These are phyloP conservation scores for Starmerella potacharoeniae DNA, from an alignment of 805 yeast species.

Conservation along the genomic window DNA sequence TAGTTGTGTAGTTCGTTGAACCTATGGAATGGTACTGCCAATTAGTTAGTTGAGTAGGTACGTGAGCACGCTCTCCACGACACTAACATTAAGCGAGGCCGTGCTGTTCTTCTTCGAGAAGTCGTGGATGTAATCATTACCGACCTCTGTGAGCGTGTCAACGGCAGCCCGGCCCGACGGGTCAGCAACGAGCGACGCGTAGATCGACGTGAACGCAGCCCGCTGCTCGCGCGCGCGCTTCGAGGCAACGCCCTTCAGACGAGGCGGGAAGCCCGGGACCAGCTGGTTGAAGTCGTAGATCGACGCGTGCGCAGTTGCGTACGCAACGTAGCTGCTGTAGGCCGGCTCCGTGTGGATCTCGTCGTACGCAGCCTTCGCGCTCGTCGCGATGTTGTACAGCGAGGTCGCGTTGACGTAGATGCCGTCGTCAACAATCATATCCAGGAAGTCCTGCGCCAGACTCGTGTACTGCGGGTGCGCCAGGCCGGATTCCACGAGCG, in stretches of 20 bases:
- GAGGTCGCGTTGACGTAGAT: constrained; percentile 8
- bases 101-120: background rate
- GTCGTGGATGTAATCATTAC: constrained; percentile 5
- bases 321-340: constrained; percentile 10
- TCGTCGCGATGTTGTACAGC: constrained; percentile 9
- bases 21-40: too few relatives aligned
- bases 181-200: constrained; percentile 7
- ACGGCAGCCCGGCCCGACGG: constrained; percentile 12
- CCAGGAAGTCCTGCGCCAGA: constrained; percentile 5
- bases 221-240: background rate
- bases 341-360: constrained; percentile 5
- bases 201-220: background rate
- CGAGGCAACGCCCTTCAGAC: background rate
- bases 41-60: background rate
- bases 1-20: too few relatives aligned
- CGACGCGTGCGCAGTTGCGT: constrained; percentile 10
- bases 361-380: constrained; percentile 9
- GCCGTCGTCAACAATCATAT: constrained; percentile 4
- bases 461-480: constrained; percentile 13
- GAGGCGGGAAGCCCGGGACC: background rate
- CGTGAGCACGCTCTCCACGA: constrained; percentile 6
- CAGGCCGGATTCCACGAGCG: constrained; percentile 10
- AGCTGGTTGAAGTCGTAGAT: constrained; percentile 5
- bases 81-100: background rate
- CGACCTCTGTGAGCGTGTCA: constrained; percentile 2